phyloP scores from a whole-genome alignment of 2,329 filamentous ascomycete genomes.

The Stachybotrys elegans region DNA sequence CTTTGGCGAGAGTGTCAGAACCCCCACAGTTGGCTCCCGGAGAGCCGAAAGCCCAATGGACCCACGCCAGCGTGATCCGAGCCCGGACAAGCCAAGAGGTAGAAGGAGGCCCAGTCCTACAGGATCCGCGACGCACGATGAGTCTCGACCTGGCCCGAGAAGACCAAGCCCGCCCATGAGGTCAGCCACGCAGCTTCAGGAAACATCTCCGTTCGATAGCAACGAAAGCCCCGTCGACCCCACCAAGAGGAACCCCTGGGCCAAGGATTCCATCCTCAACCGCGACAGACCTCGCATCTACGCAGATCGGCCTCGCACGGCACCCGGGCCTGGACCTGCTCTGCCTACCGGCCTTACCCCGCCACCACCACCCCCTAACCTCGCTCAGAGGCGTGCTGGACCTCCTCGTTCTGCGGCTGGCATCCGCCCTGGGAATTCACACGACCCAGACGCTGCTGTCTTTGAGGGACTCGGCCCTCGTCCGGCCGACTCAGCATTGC shows the following conservation, averaged over 20 bases:
- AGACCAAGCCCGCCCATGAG: too few species aligned
- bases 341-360: not conserved
- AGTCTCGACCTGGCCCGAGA: too few species aligned
- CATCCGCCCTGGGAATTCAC: constrained; percentile 1
- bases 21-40: constrained; percentile 3
- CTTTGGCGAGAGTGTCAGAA: constrained; percentile 27
- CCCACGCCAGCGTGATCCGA: not conserved
- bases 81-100: too few species aligned
- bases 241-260: not conserved
- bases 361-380: not conserved
- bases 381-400: not conserved
- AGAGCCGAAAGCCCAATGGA: not conserved
- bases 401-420: constrained; percentile 5
- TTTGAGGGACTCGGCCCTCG: not conserved
- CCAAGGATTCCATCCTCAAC: not conserved
- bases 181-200: too few species aligned
- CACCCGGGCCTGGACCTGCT: not conserved
- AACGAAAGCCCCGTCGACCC: not conserved
- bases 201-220: too few species aligned
- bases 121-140: too few species aligned
- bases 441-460: too few species aligned
- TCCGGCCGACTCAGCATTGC: not conserved
- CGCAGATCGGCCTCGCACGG: not conserved
- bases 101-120: too few species aligned
- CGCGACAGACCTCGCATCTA: not conserved